Evolutionary conservation across 192 early-diverging fungal species (phyloP), one percentile per base, ranked within the genome.

Genomic region (Mortierella hygrophila): DNA sequence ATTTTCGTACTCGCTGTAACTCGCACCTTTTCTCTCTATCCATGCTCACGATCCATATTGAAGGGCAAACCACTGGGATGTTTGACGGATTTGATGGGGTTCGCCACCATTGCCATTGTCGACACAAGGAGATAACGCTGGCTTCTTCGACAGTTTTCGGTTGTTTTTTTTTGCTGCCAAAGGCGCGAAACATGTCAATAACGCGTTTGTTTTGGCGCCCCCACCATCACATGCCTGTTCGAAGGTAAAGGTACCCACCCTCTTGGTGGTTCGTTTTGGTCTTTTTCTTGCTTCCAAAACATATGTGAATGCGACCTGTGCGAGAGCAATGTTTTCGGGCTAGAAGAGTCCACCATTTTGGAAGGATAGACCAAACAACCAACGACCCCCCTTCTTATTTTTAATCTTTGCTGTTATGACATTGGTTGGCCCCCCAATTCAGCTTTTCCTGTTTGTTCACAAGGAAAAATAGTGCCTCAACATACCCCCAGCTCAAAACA

Each of bases 181-280:
- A 20, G 18, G 20, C 18, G 16, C 49, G 49, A 52, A 52, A 52
- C 49, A 52, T 52, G 49, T 52, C 49, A 52, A 52, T 16, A 52
- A 52, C 49, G 18, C 49, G 49, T 52, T 52, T 52, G 49, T 6
- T 52, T 20, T 52, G 5, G 20, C 13, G 15, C 20, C 47, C 49
- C 49, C 49, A 52, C 49, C 49, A 52, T 65, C 60, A 65, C 60
- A 65, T 65, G 60, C 60, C 23, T n/a, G 60, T 21, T 52, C 49
- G 23, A 65, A 32, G 29, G 10, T 26, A 23, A 26, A 23, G 2
- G n/a, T 10, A 26, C 7, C 55, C 7, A 26, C 6, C 55, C 6
- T 60, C 55, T 26, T 60, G n/a, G 55, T 6, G 0, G 16, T n/a
- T 60, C n/a, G 9, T 60, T 11, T 1, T 63, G n/a, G 8, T 60